Conservation (phyloP, 441 rosid species). For the Capsella rubella region DNA sequence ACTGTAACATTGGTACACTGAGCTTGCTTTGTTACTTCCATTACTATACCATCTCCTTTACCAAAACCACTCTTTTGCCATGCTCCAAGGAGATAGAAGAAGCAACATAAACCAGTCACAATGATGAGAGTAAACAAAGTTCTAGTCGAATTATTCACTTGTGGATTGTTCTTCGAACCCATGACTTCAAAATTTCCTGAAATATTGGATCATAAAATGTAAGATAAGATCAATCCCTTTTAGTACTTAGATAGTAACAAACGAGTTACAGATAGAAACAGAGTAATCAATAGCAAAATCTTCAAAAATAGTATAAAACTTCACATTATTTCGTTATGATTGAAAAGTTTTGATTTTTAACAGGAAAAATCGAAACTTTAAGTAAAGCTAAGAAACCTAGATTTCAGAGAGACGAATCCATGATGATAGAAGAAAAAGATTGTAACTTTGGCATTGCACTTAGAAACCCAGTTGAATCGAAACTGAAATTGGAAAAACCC, state of each 20-base stretch:
- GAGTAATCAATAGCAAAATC: too few species aligned
- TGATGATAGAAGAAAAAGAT: background rate
- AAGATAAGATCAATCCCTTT: background rate
- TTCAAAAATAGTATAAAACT: too few species aligned
- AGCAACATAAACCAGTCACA: background rate
- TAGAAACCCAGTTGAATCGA: background rate
- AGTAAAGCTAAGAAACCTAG: background rate
- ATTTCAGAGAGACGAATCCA: background rate
- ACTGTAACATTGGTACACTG: background rate
- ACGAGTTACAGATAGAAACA: too few species aligned
- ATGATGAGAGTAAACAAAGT: background rate
- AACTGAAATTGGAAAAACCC: background rate
- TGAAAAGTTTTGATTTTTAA: background rate
- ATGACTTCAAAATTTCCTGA: background rate
- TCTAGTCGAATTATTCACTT: background rate
- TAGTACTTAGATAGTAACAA: too few species aligned
- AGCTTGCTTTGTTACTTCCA: background rate
- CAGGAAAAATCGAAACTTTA: background rate
- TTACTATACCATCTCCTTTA: background rate
- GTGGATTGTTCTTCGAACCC: background rate
- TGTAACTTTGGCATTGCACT: background rate
- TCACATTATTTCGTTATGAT: background rate
- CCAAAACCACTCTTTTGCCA: conserved; percentile 5
- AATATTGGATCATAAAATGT: background rate
- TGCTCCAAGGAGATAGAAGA: background rate